phyloP scores from a whole-genome alignment of 2,329 filamentous ascomycete genomes.

The Aulographum hederae region DNA sequence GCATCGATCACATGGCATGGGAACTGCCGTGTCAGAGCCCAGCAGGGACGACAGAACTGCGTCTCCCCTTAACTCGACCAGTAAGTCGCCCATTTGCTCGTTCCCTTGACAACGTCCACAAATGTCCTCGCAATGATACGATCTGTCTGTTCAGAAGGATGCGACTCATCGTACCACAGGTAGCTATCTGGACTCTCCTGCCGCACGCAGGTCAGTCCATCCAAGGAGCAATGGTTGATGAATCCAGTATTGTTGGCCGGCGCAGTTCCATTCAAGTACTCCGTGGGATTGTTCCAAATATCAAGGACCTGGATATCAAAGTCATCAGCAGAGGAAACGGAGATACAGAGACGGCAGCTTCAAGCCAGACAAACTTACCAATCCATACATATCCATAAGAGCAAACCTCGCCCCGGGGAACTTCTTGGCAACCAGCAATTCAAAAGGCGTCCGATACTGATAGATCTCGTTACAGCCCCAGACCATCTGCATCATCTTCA shows the following conservation, averaged over 20 bases:
- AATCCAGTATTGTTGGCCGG: slow-evolving; percentile 44
- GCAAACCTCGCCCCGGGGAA: slow-evolving; percentile 41
- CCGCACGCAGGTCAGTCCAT: slow-evolving; percentile 8
- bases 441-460: slow-evolving; percentile 31
- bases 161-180: slow-evolving; percentile 58
- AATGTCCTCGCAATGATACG: slow-evolving; percentile 38
- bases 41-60: too few relatives aligned
- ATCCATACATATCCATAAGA: slow-evolving; percentile 46
- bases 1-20: too few relatives aligned
- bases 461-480: slow-evolving; percentile 32
- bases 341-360: too few relatives aligned
- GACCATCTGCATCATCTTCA: slow-evolving; percentile 33
- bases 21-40: too few relatives aligned
- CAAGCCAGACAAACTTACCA: slow-evolving; percentile 21
- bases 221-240: slow-evolving; percentile 34
- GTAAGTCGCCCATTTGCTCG: slow-evolving; percentile 27
- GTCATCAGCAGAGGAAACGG: too few relatives aligned
- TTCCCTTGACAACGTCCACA: slow-evolving; percentile 32
- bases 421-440: slow-evolving; percentile 20
- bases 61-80: too few relatives aligned
- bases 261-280: slow-evolving; percentile 42
- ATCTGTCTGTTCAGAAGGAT: slow-evolving; percentile 48
- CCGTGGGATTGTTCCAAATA: slow-evolving; percentile 40
- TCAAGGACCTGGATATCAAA: slow-evolving; percentile 32
- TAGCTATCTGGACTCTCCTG: slow-evolving; percentile 38